A percentile compares a stretch with the other conserved stretches of the same genome.
Evolutionary conservation across 2,329 filamentous ascomycete species (phyloP).

Genomic region (Talaromyces sp.): DNA sequence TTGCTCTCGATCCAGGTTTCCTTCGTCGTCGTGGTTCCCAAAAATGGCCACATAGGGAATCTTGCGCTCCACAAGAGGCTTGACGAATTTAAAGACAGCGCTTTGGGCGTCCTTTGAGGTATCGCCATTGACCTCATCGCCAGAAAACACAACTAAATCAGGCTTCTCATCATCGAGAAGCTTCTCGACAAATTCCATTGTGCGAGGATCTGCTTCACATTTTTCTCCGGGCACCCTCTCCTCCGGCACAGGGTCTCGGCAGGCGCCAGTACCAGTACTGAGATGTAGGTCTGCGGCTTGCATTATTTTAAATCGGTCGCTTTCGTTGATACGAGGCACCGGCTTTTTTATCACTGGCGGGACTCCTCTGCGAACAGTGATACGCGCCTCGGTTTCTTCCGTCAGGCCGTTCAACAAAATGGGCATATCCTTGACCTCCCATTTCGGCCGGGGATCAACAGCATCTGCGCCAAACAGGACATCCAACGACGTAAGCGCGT

Average conservation of each 20-base stretch:
- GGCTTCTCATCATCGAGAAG: slow-evolving; percentile 90
- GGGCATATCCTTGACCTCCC: slow-evolving; percentile 71
- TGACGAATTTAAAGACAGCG: slow-evolving; percentile 88
- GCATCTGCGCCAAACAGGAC: slow-evolving; percentile 87
- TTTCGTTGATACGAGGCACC: slow-evolving; percentile 71
- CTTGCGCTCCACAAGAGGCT: slow-evolving; percentile 76
- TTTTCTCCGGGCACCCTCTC: slow-evolving; percentile 62
- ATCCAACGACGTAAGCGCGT: slow-evolving; percentile 74
- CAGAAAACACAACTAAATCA: slow-evolving; percentile 83
- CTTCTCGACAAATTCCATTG: slow-evolving; percentile 78
- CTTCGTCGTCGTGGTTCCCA: slow-evolving; percentile 96
- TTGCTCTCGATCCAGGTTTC: slow-evolving; percentile 65
- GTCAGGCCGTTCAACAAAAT: slow-evolving; percentile 62
- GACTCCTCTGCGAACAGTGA: slow-evolving; percentile 72
- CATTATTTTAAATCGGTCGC: slow-evolving; percentile 95
- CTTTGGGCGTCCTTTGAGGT: slow-evolving; percentile 87
- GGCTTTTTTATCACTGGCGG: slow-evolving; percentile 62
- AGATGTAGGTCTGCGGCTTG: slow-evolving; percentile 93
- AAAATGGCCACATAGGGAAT: slow-evolving; percentile 94
- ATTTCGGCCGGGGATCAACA: slow-evolving; percentile 80
- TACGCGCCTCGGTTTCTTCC: slow-evolving; percentile 62
- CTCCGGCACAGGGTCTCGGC: slow-evolving; percentile 78
- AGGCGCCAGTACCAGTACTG: slow-evolving; percentile 79
- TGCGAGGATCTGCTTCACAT: slow-evolving; percentile 88
- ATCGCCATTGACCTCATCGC: slow-evolving; percentile 93